phyloP scores from a whole-genome alignment of 176 grass and related monocot genomes.

The Leersia perrieri region DNA sequence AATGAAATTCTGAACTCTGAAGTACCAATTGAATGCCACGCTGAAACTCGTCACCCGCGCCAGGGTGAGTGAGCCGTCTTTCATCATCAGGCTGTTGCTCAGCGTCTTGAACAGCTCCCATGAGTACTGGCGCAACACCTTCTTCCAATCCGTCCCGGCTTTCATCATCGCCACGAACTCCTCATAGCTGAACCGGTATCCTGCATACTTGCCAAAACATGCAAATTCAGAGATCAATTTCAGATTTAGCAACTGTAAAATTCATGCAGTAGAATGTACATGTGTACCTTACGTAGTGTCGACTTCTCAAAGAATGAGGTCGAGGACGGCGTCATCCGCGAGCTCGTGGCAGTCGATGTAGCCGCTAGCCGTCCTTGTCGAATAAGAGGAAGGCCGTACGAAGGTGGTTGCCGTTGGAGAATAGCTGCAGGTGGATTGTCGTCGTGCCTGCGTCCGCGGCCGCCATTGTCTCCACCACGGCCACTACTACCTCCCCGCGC shows the following conservation, averaged over 20 bases:
- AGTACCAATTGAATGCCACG: not conserved
- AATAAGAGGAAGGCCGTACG: constrained; percentile 93
- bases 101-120: constrained; percentile 76
- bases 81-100: constrained; percentile 82
- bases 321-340: constrained; percentile 58
- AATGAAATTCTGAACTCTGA: no score
- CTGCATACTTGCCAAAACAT: constrained; percentile 23
- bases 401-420: constrained; percentile 92
- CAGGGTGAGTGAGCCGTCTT: constrained; percentile 58
- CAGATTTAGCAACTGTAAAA: not conserved
- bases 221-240: not conserved
- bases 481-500: no score
- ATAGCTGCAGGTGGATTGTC: constrained; percentile 83
- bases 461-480: no score
- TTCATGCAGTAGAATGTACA: no score
- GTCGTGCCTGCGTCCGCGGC: no score
- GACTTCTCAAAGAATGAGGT: constrained; percentile 70
- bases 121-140: constrained; percentile 92
- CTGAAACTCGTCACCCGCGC: not conserved
- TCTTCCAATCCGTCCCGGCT: constrained; percentile 86
- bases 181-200: constrained; percentile 67
- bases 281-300: constrained; percentile 95
- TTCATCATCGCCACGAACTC: constrained; percentile 98
- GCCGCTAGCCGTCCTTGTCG: constrained; percentile 76
- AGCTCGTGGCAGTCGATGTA: constrained; percentile 85